A percentile compares a stretch with the other conserved stretches of the same genome.
Evolutionary conservation across 371 early-diverging fungal genomes (phyloP).

Genomic region (Rhizopus sp.): DNA sequence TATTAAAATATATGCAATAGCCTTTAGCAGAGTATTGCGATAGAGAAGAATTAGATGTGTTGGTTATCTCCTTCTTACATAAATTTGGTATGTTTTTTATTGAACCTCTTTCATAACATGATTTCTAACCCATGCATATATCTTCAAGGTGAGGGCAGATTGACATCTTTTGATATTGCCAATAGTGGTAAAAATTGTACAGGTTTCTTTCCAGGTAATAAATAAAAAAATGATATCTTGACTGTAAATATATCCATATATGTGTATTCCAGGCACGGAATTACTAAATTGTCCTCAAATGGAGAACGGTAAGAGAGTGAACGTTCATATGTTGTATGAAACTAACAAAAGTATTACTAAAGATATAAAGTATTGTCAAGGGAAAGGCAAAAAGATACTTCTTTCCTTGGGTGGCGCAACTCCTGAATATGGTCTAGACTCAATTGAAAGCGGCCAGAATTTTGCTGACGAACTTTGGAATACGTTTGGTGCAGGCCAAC

Average conservation of each 20-base stretch:
- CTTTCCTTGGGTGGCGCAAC: conserved; percentile 67
- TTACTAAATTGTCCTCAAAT: conserved; percentile 65
- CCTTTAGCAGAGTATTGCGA: conserved; percentile 63
- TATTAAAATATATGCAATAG: conserved; percentile 10
- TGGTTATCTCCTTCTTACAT: conserved; percentile 68
- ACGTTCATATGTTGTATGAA: neutral
- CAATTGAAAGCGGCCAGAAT: conserved; percentile 41
- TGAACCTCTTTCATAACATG: conserved; percentile 8
- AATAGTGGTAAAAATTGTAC: conserved; percentile 22
- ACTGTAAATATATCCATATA: conserved; percentile 52
- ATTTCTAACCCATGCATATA: conserved; percentile 3
- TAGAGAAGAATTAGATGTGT: conserved; percentile 44
- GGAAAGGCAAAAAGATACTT: conserved; percentile 48
- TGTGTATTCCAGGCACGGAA: conserved; percentile 45
- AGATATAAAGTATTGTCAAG: conserved; percentile 62
- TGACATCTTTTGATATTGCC: conserved; percentile 22
- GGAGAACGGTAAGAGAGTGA: conserved; percentile 31
- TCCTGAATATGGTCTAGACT: conserved; percentile 58
- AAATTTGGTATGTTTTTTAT: conserved; percentile 37
- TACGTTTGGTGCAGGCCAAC: conserved; percentile 57
- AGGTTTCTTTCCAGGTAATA: conserved; percentile 24
- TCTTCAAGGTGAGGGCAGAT: conserved; percentile 21
- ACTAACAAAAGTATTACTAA: neutral
- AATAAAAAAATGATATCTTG: neutral
- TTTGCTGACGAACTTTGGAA: conserved; percentile 68